Evolutionary conservation across 345 rosid species (phyloP).

Genomic region (Eucalyptus pumila): DNA sequence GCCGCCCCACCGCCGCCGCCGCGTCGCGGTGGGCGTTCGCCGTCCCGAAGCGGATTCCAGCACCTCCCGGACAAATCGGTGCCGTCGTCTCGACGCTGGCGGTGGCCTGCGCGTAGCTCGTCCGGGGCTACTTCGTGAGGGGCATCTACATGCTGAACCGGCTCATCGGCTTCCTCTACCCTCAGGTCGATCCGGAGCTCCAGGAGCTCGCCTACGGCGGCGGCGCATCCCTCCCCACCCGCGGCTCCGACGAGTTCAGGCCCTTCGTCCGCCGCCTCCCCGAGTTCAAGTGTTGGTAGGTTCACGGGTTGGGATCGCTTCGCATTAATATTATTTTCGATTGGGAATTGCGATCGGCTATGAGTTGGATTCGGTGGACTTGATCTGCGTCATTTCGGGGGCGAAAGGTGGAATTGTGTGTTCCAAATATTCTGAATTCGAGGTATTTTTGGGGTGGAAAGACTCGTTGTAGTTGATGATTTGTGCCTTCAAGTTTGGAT

Average conservation of each 20-base stretch:
- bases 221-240: slow-evolving; percentile 39
- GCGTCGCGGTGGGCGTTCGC: slow-evolving; percentile 19
- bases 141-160: slow-evolving; percentile 87
- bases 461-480: neutral
- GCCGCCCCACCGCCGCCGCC: slow-evolving; percentile 23
- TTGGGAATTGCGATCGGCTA: neutral
- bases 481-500: neutral
- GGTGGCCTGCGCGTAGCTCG: slow-evolving; percentile 32
- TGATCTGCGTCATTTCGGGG: neutral
- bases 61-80: slow-evolving; percentile 64
- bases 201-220: slow-evolving; percentile 5
- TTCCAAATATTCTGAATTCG: neutral
- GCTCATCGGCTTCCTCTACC: slow-evolving; percentile 77
- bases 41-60: slow-evolving; percentile 40
- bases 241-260: slow-evolving; percentile 82
- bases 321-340: neutral
- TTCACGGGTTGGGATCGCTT: neutral
- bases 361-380: neutral
- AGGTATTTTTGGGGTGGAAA: neutral
- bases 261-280: slow-evolving; percentile 91
- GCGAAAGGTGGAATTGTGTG: neutral
- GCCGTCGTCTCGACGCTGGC: slow-evolving; percentile 42
- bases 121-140: slow-evolving; percentile 63
- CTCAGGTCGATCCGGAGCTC: slow-evolving; percentile 75
- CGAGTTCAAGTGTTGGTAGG: slow-evolving; percentile 83